Evolutionary conservation across 2,329 filamentous ascomycete genomes (phyloP).

Genomic region (Aspergillus sojae): DNA sequence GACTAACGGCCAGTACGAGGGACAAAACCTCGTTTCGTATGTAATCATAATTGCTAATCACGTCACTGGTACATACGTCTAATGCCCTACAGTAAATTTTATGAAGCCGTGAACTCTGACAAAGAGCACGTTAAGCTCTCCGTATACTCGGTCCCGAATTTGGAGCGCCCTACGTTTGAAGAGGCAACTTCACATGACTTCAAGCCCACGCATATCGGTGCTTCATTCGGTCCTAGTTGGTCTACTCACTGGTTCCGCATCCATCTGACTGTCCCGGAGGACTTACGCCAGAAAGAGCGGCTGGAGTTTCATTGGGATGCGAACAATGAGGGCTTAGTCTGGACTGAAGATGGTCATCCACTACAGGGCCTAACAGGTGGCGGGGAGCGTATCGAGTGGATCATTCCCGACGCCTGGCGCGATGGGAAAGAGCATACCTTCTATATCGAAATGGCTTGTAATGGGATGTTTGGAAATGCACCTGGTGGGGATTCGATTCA

Average conservation of each 20-base stretch:
- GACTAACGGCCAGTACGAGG: constrained; percentile 74
- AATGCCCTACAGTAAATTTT: constrained; percentile 62
- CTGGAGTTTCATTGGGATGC: constrained; percentile 98
- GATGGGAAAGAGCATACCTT: constrained; percentile 86
- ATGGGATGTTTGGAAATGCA: constrained; percentile 96
- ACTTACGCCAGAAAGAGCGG: constrained; percentile 73
- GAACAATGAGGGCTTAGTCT: constrained; percentile 91
- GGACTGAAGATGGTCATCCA: constrained; percentile 85
- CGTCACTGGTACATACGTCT: neutral
- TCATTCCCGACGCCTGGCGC: constrained; percentile 77
- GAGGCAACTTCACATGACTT: constrained; percentile 80
- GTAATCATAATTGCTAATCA: constrained; percentile 30
- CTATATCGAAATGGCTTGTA: constrained; percentile 98
- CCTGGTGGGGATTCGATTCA: constrained; percentile 83
- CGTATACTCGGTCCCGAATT: constrained; percentile 80
- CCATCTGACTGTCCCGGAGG: constrained; percentile 72
- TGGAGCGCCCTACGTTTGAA: constrained; percentile 80
- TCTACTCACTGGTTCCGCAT: constrained; percentile 97
- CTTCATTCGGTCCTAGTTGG: constrained; percentile 91
- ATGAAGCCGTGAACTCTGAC: constrained; percentile 69
- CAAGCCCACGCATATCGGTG: constrained; percentile 71
- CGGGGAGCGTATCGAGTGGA: constrained; percentile 88
- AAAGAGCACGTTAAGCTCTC: constrained; percentile 78
- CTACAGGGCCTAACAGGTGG: constrained; percentile 90
- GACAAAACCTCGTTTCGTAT: constrained; percentile 72